phyloP scores from a whole-genome alignment of 108 stramenopile genomes.

The Fistulifera solaris region DNA sequence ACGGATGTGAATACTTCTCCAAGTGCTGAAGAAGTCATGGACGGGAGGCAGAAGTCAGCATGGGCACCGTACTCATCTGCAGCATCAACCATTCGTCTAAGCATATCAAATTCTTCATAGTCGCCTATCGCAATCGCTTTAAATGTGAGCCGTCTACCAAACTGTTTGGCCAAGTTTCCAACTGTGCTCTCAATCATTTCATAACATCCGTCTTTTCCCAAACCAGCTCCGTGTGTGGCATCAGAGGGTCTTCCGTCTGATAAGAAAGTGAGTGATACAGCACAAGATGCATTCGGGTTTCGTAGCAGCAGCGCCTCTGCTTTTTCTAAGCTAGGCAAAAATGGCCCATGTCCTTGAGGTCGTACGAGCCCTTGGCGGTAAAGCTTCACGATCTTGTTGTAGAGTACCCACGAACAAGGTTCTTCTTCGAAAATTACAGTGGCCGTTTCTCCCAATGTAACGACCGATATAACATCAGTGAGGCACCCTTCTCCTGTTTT shows the following conservation, averaged over 20 bases:
- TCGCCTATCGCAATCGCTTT: constrained; percentile 36
- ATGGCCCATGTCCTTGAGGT: constrained; percentile 10
- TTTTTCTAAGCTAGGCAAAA: constrained; percentile 28
- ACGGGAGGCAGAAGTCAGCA: constrained; percentile 28
- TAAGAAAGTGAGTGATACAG: constrained; percentile 23
- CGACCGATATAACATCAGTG: constrained; percentile 28
- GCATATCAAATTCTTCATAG: constrained; percentile 27
- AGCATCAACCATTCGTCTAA: constrained; percentile 29
- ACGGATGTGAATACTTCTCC: neutral
- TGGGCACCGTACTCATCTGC: constrained; percentile 27
- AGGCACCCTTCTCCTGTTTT: constrained; percentile 7
- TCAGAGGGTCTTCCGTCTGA: constrained; percentile 51
- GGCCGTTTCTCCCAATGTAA: constrained; percentile 26
- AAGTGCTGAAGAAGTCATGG: constrained; percentile 2
- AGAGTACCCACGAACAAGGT: constrained; percentile 3
- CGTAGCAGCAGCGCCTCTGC: constrained; percentile 1
- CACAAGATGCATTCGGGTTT: constrained; percentile 2
- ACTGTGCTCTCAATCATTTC: constrained; percentile 8
- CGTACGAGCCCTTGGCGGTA: neutral
- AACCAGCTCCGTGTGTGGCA: neutral
- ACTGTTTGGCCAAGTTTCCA: constrained; percentile 19
- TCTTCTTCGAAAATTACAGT: constrained; percentile 16
- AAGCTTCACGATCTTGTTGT: constrained; percentile 2
- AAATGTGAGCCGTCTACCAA: constrained; percentile 40
- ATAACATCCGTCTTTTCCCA: neutral